A percentile compares a stretch with the other conserved stretches of the same genome.
phyloP scores from a whole-genome alignment of 2,329 filamentous ascomycete species.

The Sclerotinia subarctica region DNA sequence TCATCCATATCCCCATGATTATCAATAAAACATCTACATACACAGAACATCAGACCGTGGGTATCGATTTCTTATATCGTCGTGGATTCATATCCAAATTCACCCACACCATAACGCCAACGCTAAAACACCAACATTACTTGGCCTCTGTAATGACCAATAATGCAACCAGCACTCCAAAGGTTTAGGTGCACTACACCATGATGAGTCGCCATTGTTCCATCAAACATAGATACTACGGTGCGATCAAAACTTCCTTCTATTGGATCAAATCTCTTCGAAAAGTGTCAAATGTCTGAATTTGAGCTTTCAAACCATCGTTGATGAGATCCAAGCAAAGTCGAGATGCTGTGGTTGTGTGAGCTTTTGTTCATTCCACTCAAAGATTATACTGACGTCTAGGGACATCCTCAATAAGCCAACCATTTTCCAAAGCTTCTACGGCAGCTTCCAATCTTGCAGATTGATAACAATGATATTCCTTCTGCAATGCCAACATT shows the following conservation, averaged over 20 bases:
- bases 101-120: slow-evolving; percentile 4
- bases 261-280: neutral
- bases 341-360: slow-evolving; percentile 31
- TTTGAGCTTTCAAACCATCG: slow-evolving; percentile 33
- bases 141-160: neutral
- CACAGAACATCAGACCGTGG: slow-evolving; percentile 14
- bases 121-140: slow-evolving; percentile 4
- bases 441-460: slow-evolving; percentile 37
- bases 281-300: slow-evolving; percentile 23
- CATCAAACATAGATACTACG: neutral
- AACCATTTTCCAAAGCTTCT: slow-evolving; percentile 33
- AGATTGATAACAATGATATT: slow-evolving; percentile 38
- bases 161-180: neutral
- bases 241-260: neutral
- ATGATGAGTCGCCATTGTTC: neutral
- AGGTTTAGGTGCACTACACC: neutral
- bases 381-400: slow-evolving; percentile 30
- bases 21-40: neutral
- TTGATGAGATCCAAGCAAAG: slow-evolving; percentile 37
- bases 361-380: slow-evolving; percentile 1
- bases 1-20: neutral
- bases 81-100: neutral
- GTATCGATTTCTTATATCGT: slow-evolving; percentile 10
- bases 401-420: slow-evolving; percentile 28
- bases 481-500: slow-evolving; percentile 35